Percentiles rank a stretch among this genome's conserved stretches.
phyloP scores from a whole-genome alignment of 2,329 filamentous ascomycete species.

The Falciphora oryzae region DNA sequence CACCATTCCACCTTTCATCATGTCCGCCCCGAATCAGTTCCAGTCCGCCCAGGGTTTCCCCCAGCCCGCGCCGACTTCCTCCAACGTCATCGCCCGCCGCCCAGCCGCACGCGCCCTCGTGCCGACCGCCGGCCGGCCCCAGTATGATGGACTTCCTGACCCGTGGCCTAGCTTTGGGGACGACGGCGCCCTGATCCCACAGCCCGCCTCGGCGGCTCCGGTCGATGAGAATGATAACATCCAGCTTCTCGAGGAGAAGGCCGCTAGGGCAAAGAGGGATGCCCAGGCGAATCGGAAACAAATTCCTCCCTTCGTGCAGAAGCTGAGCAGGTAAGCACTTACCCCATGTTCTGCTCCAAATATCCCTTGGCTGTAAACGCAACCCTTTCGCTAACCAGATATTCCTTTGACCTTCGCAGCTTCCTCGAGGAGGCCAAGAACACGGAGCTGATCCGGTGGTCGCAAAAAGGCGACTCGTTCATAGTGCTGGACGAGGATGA shows the following conservation, averaged over 20 bases:
- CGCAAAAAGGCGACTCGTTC: conserved; percentile 92
- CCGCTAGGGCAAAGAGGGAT: conserved; percentile 77
- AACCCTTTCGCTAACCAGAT: background rate
- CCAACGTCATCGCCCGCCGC: conserved; percentile 47
- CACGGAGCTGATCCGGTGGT: conserved; percentile 94
- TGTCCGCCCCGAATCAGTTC: conserved; percentile 30
- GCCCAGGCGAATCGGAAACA: conserved; percentile 87
- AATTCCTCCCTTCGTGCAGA: conserved; percentile 96
- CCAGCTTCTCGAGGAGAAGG: conserved; percentile 73
- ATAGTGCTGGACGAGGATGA: conserved; percentile 96
- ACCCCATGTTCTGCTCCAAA: conserved; percentile 8
- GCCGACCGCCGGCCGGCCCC: conserved; percentile 32
- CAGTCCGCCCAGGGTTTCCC: conserved; percentile 24
- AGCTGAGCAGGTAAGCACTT: conserved; percentile 80
- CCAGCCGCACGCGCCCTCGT: conserved; percentile 46
- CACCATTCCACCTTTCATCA: conserved; percentile 31
- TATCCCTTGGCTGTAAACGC: background rate
- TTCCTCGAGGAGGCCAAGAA: conserved; percentile 93
- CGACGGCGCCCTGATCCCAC: conserved; percentile 32
- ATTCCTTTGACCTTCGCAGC: conserved; percentile 39
- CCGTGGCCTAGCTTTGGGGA: conserved; percentile 36
- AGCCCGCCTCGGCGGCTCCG: conserved; percentile 25
- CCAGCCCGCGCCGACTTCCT: conserved; percentile 27
- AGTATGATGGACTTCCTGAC: conserved; percentile 34
- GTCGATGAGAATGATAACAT: conserved; percentile 62